Base-by-base conservation (phyloP, 2,329 filamentous ascomycete genomes). In the Aspergillus hiratsukae region DNA sequence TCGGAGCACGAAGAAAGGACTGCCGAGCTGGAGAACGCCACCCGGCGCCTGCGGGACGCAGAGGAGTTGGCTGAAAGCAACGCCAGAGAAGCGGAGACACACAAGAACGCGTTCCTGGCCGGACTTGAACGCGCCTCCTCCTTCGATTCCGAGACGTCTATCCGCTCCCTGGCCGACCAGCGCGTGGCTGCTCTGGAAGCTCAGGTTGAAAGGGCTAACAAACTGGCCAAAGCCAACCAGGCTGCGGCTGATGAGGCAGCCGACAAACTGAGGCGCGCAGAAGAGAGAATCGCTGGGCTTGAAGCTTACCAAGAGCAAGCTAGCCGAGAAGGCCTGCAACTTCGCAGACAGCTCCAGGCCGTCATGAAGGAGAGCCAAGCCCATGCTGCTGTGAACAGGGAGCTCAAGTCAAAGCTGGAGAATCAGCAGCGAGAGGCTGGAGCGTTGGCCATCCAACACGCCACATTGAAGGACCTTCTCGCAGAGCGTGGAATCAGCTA, bases 291-390 rank as follows among this genome's bases (percentile, higher is more conserved):
- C 71, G 95, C 94, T 4, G 94, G 94, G 6, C 82, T 99, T 3
- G 94, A 99, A 73, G 90, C 91, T 28, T 97, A 97, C 72, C 94
- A 99, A 75, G 94, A 99, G 70, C 94, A 99, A 75, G 89, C 92
- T 3, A 97, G 92, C 73, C 85, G 94, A 48, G 95, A 99, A 73
- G 91, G 91, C 50, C 86, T 99, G 54, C 85, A 87, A 37, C 91
- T 97, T 62, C 86, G 94, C 54, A 87, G 94, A 69, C 93, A 97
- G 69, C 82, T 99, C 53, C 94, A 97, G 71, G 82, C 86, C 27
- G 86, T 90, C 4, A 81, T 96, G 72, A 88, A 87, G 62, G 93
- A 99, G 56, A 86, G 88, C 14, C 91, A 96, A 71, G 80, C 83
- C n/a, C 80, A 95, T 27, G 89, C 91, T 63, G 84, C 88, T 35